phyloP scores from a whole-genome alignment of 2,329 filamentous ascomycete species.

The Intubia oerlemansii region DNA sequence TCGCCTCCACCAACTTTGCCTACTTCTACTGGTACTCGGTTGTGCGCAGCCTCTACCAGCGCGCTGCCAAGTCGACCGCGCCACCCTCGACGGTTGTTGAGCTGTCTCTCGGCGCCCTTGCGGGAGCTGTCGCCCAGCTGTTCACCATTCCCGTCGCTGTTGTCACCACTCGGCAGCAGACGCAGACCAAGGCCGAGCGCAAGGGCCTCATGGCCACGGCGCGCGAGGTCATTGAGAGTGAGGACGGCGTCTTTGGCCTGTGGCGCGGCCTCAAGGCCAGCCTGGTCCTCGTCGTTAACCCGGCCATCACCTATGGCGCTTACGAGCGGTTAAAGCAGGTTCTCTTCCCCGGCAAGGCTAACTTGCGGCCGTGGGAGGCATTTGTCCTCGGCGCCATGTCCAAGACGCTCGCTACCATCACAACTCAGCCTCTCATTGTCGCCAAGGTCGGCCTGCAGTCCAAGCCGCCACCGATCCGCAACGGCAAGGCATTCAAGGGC shows the following conservation, averaged over 20 bases:
- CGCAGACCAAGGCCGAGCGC: conserved; percentile 61
- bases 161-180: conserved; percentile 89
- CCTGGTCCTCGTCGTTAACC: conserved; percentile 86
- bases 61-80: conserved; percentile 24
- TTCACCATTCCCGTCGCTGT: conserved; percentile 96
- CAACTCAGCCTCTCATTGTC: conserved; percentile 87
- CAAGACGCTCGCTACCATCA: conserved; percentile 77
- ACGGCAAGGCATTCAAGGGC: conserved; percentile 81
- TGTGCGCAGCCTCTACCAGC: conserved; percentile 61
- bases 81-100: conserved; percentile 64
- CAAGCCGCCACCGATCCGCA: conserved; percentile 61
- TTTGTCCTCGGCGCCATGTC: conserved; percentile 85
- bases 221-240: conserved; percentile 69
- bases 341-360: conserved; percentile 57
- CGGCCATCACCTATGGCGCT: conserved; percentile 90
- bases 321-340: conserved; percentile 71
- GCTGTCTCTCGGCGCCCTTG: conserved; percentile 63
- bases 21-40: conserved; percentile 99
- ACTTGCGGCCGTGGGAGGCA: conserved; percentile 64
- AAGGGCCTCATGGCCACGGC: conserved; percentile 78
- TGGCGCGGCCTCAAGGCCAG: conserved; percentile 95
- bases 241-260: conserved; percentile 72
- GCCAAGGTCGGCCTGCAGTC: conserved; percentile 95
- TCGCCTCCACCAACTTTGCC: conserved; percentile 94
- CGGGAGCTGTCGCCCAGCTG: conserved; percentile 78